Evolutionary conservation across 139 green algal genomes (phyloP), one percentile per base, ranked within the genome.

Genomic region (Spirogloea muscicola): DNA sequence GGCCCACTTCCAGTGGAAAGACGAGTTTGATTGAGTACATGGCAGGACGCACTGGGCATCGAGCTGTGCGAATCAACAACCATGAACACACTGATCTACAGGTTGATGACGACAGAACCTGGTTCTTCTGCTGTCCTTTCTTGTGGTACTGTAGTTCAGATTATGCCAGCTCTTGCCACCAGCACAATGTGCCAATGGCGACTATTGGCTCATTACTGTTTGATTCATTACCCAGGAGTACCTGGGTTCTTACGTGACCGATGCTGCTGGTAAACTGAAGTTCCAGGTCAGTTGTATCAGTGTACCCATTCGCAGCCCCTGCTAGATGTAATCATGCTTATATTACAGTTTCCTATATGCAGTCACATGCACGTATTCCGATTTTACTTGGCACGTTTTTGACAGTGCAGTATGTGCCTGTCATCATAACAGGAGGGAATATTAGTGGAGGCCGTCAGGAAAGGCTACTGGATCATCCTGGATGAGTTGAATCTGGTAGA

Each of bases 401-500:
- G 5, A 2, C 48, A 34, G n/a, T 58, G 48, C 48, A 3, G 5
- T 58, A 33, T 64, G n/a, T 0, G 40, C 9, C 57, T 34, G n/a
- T 64, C 5, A 38, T 34, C 88, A 33, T 97, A 97, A 59, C 82
- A 86, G 2, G 95, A 99, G 83, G 95, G 95, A 1, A 82, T 89
- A 5, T 87, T 99, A 62, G 92, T 99, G 76, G 85, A 90, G 49
- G 95, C 95, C 0, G 82, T 96, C 61, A 80, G 94, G 0, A 43
- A 76, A 1, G 95, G 95, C 2, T 84, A 94, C 80, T 99, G 95
- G 95, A 84, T 99, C 6, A 88, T 99, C 55, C 87, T 99, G 58
- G 95, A 99, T 67, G 95, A 99, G 83, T 89, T 99, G 52, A 99
- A 99, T 82, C 84, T 99, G 74, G 95, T 81, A n/a, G n/a, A n/a